Evolutionary conservation across 495 filamentous ascomycete species (phyloP).

Genomic region (Aspergillus wentii): DNA sequence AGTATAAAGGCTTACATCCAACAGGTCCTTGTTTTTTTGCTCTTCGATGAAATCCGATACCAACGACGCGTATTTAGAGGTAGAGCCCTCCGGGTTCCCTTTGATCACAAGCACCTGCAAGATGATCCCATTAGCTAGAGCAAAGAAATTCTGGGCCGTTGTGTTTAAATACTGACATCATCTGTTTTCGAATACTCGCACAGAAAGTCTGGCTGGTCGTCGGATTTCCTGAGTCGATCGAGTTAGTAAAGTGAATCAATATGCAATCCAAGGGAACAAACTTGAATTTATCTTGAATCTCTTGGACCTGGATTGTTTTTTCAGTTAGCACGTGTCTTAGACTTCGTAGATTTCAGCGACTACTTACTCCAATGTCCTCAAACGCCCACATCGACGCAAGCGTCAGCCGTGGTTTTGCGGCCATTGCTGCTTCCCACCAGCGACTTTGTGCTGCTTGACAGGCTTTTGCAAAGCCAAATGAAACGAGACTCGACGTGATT

Average conservation of each 20-base stretch:
- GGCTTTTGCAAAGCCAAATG: too few relatives aligned
- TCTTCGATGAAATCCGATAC: constrained; percentile 16
- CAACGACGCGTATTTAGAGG: not conserved
- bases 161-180: constrained; percentile 9
- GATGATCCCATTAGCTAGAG: not conserved
- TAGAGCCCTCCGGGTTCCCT: constrained; percentile 7
- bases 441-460: not conserved
- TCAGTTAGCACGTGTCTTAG: not conserved
- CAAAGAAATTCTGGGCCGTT: not conserved
- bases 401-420: constrained; percentile 9
- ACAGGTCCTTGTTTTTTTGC: constrained; percentile 18
- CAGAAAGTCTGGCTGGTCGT: constrained; percentile 1
- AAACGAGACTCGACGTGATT: too few relatives aligned
- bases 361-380: constrained; percentile 18
- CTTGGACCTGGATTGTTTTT: constrained; percentile 10
- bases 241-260: not conserved
- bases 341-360: not conserved
- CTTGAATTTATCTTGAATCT: constrained; percentile 12
- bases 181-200: constrained; percentile 12
- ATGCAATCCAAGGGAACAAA: not conserved
- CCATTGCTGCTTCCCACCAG: constrained; percentile 9
- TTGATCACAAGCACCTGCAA: constrained; percentile 13
- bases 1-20: constrained; percentile 15
- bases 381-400: constrained; percentile 22
- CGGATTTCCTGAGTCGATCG: constrained; percentile 3